Evolutionary conservation across 2,329 filamentous ascomycete genomes (phyloP).

Genomic region (Juglanconis oblonga): DNA sequence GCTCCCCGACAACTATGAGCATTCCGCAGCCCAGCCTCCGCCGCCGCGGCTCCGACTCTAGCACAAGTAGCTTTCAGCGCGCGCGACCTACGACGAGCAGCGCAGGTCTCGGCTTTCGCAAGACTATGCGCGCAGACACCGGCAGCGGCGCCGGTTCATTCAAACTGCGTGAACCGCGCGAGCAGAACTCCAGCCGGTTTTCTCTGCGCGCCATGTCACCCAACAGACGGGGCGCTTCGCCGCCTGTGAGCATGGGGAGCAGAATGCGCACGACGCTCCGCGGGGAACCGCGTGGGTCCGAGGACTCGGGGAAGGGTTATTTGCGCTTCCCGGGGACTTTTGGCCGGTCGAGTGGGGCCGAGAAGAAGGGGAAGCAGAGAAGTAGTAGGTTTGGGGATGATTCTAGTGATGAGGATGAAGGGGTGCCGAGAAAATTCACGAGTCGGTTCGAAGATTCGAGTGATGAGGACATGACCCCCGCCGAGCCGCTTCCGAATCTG

Average conservation of each 20-base stretch:
- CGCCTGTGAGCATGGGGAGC: slow-evolving; percentile 39
- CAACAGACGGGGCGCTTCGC: slow-evolving; percentile 39
- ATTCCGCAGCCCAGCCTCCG: slow-evolving; percentile 36
- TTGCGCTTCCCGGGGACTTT: slow-evolving; percentile 12
- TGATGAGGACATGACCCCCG: slow-evolving; percentile 48
- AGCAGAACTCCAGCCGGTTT: slow-evolving; percentile 41
- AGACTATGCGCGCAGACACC: slow-evolving; percentile 64
- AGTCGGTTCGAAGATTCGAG: slow-evolving; percentile 63
- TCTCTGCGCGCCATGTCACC: slow-evolving; percentile 72
- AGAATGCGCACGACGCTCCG: slow-evolving; percentile 48
- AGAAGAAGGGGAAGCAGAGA: slow-evolving; percentile 18
- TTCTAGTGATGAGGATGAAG: slow-evolving; percentile 27
- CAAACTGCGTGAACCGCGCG: not conserved
- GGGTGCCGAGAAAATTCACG: slow-evolving; percentile 32
- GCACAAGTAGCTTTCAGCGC: slow-evolving; percentile 81
- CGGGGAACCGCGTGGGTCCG: slow-evolving; percentile 24
- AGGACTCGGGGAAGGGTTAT: slow-evolving; percentile 14
- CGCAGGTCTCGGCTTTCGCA: slow-evolving; percentile 61
- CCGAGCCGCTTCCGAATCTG: slow-evolving; percentile 29
- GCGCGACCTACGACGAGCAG: slow-evolving; percentile 41
- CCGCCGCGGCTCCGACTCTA: slow-evolving; percentile 61
- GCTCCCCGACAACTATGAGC: not conserved
- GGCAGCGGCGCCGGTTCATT: slow-evolving; percentile 3
- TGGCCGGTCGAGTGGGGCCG: not conserved
- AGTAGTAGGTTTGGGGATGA: slow-evolving; percentile 28